phyloP scores from a whole-genome alignment of 768 basidiomycete species.

The Galerina sulciceps region DNA sequence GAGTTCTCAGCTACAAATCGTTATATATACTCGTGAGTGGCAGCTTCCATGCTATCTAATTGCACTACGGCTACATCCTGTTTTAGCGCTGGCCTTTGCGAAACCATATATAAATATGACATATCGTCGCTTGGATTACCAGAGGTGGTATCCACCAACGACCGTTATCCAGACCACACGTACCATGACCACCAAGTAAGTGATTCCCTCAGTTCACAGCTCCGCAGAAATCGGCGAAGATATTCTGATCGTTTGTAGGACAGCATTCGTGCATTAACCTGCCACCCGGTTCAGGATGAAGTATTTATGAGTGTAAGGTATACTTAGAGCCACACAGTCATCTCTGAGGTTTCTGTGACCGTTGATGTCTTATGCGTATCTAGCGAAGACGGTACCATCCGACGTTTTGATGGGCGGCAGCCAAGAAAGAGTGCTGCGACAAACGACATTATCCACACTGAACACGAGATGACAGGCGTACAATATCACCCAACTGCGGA shows the following conservation, averaged over 20 bases:
- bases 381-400: conserved; percentile 75
- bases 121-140: conserved; percentile 39
- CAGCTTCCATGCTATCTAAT: conserved; percentile 13
- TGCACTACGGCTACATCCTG: conserved; percentile 5
- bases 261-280: conserved; percentile 64
- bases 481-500: conserved; percentile 72
- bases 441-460: conserved; percentile 56
- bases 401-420: conserved; percentile 63
- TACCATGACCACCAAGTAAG: conserved; percentile 26
- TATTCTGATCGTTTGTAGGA: conserved; percentile 43
- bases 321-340: conserved; percentile 16
- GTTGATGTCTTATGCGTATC: not conserved
- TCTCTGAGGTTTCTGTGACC: conserved; percentile 12
- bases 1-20: conserved; percentile 71
- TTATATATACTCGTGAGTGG: conserved; percentile 65
- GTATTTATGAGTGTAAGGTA: conserved; percentile 74
- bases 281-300: conserved; percentile 71
- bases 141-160: conserved; percentile 11
- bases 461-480: conserved; percentile 63
- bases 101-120: conserved; percentile 57
- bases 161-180: conserved; percentile 16
- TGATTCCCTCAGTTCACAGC: not conserved
- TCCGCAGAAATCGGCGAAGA: not conserved
- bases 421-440: conserved; percentile 30
- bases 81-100: conserved; percentile 59